These are phyloP conservation scores for Kwoniella botswanensis DNA, from an alignment of 768 basidiomycete species.

Conservation along the genomic window DNA sequence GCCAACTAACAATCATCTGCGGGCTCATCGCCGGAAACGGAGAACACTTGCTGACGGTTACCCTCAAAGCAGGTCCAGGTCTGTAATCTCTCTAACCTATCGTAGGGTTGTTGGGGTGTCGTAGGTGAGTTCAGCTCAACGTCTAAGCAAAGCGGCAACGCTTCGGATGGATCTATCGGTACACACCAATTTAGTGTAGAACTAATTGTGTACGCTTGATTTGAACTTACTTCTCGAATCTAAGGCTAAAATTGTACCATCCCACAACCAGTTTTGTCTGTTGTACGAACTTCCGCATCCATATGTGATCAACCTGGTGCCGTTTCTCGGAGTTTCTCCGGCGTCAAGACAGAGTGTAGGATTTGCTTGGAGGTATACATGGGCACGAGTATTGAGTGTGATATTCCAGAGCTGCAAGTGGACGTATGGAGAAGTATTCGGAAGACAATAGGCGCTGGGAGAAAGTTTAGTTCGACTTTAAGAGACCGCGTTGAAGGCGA, in stretches of 20 bases:
- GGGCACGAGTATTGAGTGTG: neutral
- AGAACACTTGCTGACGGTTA: slow-evolving; percentile 18
- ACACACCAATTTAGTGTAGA: neutral
- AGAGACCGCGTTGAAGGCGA: neutral
- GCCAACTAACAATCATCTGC: neutral
- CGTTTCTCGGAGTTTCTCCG: slow-evolving; percentile 7
- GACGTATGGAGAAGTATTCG: slow-evolving; percentile 15
- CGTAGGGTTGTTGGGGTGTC: neutral
- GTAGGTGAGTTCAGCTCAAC: slow-evolving; percentile 8
- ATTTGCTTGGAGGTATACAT: slow-evolving; percentile 2
- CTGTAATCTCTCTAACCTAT: slow-evolving; percentile 7
- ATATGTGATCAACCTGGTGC: slow-evolving; percentile 1
- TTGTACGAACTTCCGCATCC: slow-evolving; percentile 2
- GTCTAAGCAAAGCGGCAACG: slow-evolving; percentile 7
- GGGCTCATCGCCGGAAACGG: slow-evolving; percentile 1
- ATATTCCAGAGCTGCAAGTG: slow-evolving; percentile 25
- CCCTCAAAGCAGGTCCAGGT: slow-evolving; percentile 9
- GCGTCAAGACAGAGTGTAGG: slow-evolving; percentile 17
- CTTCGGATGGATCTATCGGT: neutral
- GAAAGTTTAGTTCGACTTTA: too few species aligned
- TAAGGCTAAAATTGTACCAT: neutral
- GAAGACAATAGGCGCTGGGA: slow-evolving; percentile 17
- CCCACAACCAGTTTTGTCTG: slow-evolving; percentile 1
- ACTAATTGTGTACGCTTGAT: neutral
- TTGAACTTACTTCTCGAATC: slow-evolving; percentile 8